phyloP scores from a whole-genome alignment of 1,284 basidiomycete species.

The Cutaneotrichosporon sp. region DNA sequence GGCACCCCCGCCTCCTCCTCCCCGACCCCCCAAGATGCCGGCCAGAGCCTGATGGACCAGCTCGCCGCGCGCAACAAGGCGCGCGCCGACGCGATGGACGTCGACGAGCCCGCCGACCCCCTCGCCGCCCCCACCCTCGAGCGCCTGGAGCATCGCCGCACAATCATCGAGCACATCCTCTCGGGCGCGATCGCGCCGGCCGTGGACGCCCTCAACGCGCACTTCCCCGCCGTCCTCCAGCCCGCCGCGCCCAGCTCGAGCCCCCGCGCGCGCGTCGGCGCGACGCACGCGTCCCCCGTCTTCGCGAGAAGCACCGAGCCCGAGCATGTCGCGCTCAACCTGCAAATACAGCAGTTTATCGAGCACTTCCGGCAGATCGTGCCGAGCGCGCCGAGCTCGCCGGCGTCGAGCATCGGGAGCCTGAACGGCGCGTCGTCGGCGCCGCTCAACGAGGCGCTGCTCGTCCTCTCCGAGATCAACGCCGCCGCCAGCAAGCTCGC shows the following conservation, averaged over 20 bases:
- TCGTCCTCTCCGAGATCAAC: slow-evolving; percentile 36
- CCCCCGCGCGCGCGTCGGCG: neutral
- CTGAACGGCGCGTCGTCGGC: slow-evolving; percentile 15
- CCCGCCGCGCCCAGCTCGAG: neutral
- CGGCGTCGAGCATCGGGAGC: slow-evolving; percentile 33
- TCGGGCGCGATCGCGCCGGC: slow-evolving; percentile 44
- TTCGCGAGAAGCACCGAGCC: slow-evolving; percentile 33
- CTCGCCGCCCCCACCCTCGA: slow-evolving; percentile 24
- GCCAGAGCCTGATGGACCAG: neutral
- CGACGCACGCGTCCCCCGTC: slow-evolving; percentile 33
- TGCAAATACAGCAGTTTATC: slow-evolving; percentile 52
- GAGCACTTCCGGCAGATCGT: slow-evolving; percentile 32
- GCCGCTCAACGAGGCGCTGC: slow-evolving; percentile 25
- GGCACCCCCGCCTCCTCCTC: neutral
- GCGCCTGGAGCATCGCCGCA: slow-evolving; percentile 39
- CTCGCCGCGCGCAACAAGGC: slow-evolving; percentile 1
- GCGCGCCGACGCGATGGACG: slow-evolving; percentile 10
- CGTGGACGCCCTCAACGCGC: slow-evolving; percentile 36
- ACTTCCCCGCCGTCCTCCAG: slow-evolving; percentile 43
- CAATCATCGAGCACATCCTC: slow-evolving; percentile 44
- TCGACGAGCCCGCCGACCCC: slow-evolving; percentile 16
- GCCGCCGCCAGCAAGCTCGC: slow-evolving; percentile 41
- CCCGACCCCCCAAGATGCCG: neutral
- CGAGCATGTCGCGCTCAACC: slow-evolving; percentile 46
- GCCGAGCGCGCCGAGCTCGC: slow-evolving; percentile 33